Percentiles rank a stretch among this genome's conserved stretches.
These are phyloP conservation scores for Russula sp. DNA, from an alignment of 768 basidiomycete species.

Conservation along the genomic window DNA sequence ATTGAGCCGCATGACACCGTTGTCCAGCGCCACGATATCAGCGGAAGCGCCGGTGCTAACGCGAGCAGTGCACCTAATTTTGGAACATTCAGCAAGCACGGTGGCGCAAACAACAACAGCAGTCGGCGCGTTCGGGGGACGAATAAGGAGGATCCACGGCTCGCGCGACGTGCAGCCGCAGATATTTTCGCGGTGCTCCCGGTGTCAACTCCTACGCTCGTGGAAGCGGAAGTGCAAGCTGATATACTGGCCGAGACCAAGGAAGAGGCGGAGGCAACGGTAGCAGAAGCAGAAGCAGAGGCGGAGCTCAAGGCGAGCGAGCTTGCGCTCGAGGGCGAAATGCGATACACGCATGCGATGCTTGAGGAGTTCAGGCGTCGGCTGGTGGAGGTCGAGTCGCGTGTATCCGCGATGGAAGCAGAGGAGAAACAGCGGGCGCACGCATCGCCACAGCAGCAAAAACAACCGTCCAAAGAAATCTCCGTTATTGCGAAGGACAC, in stretches of 20 bases:
- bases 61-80: background rate
- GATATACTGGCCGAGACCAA: background rate
- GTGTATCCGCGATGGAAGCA: constrained; percentile 35
- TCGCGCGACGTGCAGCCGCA: constrained; percentile 33
- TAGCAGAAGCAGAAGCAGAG: background rate
- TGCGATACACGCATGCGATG: constrained; percentile 32
- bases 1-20: constrained; percentile 28
- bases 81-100: constrained; percentile 5
- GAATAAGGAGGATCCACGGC: constrained; percentile 27
- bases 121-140: constrained; percentile 24
- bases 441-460: background rate
- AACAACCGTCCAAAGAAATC: background rate
- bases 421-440: constrained; percentile 2
- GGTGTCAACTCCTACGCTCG: background rate
- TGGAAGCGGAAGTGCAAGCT: constrained; percentile 3
- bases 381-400: constrained; percentile 36
- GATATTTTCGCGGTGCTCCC: constrained; percentile 34
- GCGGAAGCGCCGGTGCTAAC: constrained; percentile 23
- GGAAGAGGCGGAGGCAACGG: background rate
- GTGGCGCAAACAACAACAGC: background rate
- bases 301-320: constrained; percentile 25
- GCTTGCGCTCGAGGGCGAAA: constrained; percentile 32
- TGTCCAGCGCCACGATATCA: constrained; percentile 22
- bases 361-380: constrained; percentile 36
- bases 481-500: background rate